Percentiles rank a stretch among this genome's conserved stretches.
phyloP scores from a whole-genome alignment of 352 stramenopile species.

The Phytophthora rubi region DNA sequence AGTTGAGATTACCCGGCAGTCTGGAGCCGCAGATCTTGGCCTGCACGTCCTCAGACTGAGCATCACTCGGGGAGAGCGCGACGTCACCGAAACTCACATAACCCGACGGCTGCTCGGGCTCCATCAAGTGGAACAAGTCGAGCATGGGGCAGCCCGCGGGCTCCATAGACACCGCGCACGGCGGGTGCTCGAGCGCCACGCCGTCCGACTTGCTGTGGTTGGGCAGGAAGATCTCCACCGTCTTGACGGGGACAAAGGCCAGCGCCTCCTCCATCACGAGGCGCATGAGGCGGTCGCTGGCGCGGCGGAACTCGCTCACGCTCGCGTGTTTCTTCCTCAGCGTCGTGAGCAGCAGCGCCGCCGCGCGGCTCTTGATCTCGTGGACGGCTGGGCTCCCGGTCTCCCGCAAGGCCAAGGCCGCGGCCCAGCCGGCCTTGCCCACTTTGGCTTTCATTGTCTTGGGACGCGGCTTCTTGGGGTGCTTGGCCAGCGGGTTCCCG shows the following conservation, averaged over 20 bases:
- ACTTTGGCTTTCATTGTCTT: conserved; percentile 32
- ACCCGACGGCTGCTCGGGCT: conserved; percentile 38
- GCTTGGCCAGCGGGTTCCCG: conserved; percentile 61
- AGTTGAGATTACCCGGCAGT: conserved; percentile 36
- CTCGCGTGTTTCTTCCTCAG: conserved; percentile 46
- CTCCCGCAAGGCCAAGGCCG: conserved; percentile 9
- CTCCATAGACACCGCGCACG: conserved; percentile 45
- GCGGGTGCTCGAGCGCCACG: conserved; percentile 42
- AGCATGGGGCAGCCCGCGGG: conserved; percentile 40
- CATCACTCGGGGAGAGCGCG: conserved; percentile 11
- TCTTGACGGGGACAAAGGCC: conserved; percentile 40
- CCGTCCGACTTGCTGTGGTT: conserved; percentile 39
- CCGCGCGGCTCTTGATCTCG: conserved; percentile 50
- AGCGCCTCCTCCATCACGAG: conserved; percentile 67
- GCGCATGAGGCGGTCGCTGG: conserved; percentile 50
- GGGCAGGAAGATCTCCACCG: conserved; percentile 37
- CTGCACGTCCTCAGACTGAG: conserved; percentile 20
- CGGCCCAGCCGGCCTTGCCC: conserved; percentile 16
- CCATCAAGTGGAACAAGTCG: conserved; percentile 41
- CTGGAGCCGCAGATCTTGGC: conserved; percentile 25
- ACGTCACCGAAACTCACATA: conserved; percentile 34
- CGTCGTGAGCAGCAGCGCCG: conserved; percentile 48
- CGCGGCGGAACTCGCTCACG: conserved; percentile 41
- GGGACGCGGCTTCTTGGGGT: conserved; percentile 52
- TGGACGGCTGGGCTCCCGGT: conserved; percentile 19